These are phyloP conservation scores for Corchorus capsularis DNA, from an alignment of 345 rosid genomes.

Conservation along the genomic window DNA sequence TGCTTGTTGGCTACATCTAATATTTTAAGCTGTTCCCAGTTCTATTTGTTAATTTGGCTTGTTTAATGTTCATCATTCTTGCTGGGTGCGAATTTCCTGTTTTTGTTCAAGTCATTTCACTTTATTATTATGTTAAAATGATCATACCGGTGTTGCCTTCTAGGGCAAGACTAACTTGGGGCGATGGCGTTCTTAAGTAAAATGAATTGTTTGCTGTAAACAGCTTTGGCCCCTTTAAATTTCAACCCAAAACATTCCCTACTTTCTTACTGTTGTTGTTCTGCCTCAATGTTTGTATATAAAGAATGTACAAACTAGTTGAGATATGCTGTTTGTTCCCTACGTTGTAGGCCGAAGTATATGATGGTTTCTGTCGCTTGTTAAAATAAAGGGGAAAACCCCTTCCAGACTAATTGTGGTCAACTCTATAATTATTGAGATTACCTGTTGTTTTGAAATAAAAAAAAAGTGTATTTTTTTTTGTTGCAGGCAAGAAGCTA, in stretches of 20 bases:
- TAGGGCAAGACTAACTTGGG: too few relatives aligned
- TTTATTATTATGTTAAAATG: too few relatives aligned
- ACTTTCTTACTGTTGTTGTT: too few relatives aligned
- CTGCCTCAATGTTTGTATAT: not conserved
- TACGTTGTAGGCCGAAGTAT: not conserved
- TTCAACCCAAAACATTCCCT: too few relatives aligned
- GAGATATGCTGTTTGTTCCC: not conserved
- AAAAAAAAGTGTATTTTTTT: conserved; percentile 1
- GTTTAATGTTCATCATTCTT: not conserved
- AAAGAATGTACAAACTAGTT: not conserved
- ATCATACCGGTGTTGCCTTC: too few relatives aligned
- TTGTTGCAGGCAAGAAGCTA: conserved; percentile 71
- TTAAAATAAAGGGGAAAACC: not conserved
- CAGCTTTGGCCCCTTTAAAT: too few relatives aligned
- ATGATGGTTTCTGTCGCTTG: not conserved
- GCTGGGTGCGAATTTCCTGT: too few relatives aligned
- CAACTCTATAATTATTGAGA: not conserved
- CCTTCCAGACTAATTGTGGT: not conserved
- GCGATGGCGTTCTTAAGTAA: too few relatives aligned
- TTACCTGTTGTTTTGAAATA: not conserved
- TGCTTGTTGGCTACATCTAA: not conserved
- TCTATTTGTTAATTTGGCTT: not conserved
- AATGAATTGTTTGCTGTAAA: too few relatives aligned
- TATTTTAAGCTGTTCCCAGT: not conserved
- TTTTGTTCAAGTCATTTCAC: too few relatives aligned